Conservation (phyloP, 352 stramenopile species). For the Phytophthora litchii region DNA sequence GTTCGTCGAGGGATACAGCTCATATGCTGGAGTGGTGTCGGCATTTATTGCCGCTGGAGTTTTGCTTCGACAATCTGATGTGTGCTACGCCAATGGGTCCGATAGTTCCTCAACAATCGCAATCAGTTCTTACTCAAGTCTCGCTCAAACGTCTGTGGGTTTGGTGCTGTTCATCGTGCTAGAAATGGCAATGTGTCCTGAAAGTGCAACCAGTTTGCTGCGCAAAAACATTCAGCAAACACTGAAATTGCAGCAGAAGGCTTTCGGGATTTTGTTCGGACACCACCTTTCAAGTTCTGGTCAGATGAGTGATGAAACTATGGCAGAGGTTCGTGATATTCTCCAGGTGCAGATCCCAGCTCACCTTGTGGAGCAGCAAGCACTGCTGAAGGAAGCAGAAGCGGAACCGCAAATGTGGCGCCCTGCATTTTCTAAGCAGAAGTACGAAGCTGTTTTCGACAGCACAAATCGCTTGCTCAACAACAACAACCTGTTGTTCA, state of each 20-base stretch:
- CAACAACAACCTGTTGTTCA: constrained; percentile 86
- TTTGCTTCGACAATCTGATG: constrained; percentile 63
- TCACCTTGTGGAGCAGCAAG: constrained; percentile 60
- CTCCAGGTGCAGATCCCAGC: constrained; percentile 62
- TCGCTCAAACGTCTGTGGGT: constrained; percentile 80
- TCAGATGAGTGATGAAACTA: constrained; percentile 55
- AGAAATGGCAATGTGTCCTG: constrained; percentile 67
- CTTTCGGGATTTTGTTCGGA: constrained; percentile 71
- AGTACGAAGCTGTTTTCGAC: constrained; percentile 75
- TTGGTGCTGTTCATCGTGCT: constrained; percentile 82
- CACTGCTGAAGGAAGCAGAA: constrained; percentile 67
- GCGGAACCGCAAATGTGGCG: constrained; percentile 74
- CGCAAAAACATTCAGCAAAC: constrained; percentile 81
- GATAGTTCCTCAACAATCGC: constrained; percentile 54
- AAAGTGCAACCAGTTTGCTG: constrained; percentile 66
- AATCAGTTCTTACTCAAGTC: constrained; percentile 76
- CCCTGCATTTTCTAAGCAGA: constrained; percentile 71
- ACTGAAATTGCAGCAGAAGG: constrained; percentile 62
- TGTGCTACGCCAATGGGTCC: constrained; percentile 50
- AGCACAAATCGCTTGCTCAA: constrained; percentile 72
- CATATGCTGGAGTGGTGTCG: constrained; percentile 76
- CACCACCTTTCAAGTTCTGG: constrained; percentile 68
- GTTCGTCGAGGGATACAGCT: constrained; percentile 69
- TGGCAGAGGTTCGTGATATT: constrained; percentile 60
- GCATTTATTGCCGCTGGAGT: constrained; percentile 73